phyloP scores from a whole-genome alignment of 208 protist genomes.

The Acanthamoeba culbertsoni region DNA sequence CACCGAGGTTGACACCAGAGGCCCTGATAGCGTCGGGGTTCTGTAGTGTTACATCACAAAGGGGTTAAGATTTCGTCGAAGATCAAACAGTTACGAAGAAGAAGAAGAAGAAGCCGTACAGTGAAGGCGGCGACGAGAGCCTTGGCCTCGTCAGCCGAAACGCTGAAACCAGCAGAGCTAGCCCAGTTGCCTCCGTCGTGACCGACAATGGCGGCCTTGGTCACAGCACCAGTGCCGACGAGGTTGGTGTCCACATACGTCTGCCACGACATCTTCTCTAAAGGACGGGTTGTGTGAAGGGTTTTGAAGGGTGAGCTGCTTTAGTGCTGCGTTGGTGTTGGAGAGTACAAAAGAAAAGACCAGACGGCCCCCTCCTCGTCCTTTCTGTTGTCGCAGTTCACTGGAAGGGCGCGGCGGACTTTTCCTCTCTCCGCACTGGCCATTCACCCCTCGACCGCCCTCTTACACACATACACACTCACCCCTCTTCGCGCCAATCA shows the following conservation, averaged over 20 bases:
- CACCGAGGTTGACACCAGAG: constrained; percentile 72
- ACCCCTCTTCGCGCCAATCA: no score
- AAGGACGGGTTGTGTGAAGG: background rate
- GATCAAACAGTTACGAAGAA: background rate
- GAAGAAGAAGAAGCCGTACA: background rate
- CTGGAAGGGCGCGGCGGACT: background rate
- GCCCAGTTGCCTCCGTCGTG: constrained; percentile 81
- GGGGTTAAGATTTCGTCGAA: background rate
- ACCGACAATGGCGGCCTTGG: constrained; percentile 79
- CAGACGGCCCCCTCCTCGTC: background rate
- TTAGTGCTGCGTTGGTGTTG: background rate
- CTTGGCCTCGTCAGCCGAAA: constrained; percentile 64
- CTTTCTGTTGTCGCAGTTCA: no score
- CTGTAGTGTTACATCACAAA: background rate
- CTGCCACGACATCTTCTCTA: constrained; percentile 81
- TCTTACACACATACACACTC: background rate
- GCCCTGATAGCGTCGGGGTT: constrained; percentile 55
- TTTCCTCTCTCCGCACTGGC: background rate
- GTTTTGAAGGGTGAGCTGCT: background rate
- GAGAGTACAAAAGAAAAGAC: background rate
- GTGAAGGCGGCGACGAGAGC: constrained; percentile 62
- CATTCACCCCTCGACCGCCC: background rate
- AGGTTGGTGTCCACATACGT: constrained; percentile 83
- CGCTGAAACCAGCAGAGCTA: constrained; percentile 69
- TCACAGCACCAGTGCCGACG: constrained; percentile 76